These are phyloP conservation scores for Jamesozyma jinghongensis DNA, from an alignment of 805 yeast genomes.

Conservation along the genomic window DNA sequence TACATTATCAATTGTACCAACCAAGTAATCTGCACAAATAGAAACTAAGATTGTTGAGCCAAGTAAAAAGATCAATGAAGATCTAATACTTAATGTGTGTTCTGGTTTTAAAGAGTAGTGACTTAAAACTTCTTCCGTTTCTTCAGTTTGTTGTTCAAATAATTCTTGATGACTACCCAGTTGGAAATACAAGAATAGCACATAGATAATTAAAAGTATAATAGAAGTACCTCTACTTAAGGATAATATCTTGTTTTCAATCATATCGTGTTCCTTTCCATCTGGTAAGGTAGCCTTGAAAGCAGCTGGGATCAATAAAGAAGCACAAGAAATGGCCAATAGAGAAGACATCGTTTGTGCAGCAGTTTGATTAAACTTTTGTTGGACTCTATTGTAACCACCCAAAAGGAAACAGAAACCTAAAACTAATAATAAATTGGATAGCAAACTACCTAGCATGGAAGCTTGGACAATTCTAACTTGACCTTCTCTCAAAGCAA, in stretches of 20 bases:
- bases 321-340: slow-evolving; percentile 83
- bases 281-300: slow-evolving; percentile 71
- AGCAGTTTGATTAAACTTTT: slow-evolving; percentile 86
- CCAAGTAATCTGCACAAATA: slow-evolving; percentile 85
- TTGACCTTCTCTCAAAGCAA: slow-evolving; percentile 80
- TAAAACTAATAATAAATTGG: slow-evolving; percentile 78
- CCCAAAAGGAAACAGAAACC: slow-evolving; percentile 96
- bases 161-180: slow-evolving; percentile 72
- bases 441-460: slow-evolving; percentile 89
- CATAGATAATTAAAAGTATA: slow-evolving; percentile 66
- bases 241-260: slow-evolving; percentile 44
- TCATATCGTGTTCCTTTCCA: slow-evolving; percentile 29
- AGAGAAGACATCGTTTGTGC: slow-evolving; percentile 97
- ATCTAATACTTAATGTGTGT: slow-evolving; percentile 39
- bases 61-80: slow-evolving; percentile 47
- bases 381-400: slow-evolving; percentile 78
- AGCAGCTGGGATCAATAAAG: slow-evolving; percentile 90
- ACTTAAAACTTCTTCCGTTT: slow-evolving; percentile 30
- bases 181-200: slow-evolving; percentile 77
- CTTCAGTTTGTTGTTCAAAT: slow-evolving; percentile 50
- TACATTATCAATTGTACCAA: slow-evolving; percentile 84
- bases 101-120: slow-evolving; percentile 14
- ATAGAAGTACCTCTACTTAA: slow-evolving; percentile 82
- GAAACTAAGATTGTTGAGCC: slow-evolving; percentile 73
- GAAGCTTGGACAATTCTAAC: slow-evolving; percentile 93